These are phyloP conservation scores for Gryganskiella cystojenkinii DNA, from an alignment of 192 early-diverging fungal species.

Conservation along the genomic window DNA sequence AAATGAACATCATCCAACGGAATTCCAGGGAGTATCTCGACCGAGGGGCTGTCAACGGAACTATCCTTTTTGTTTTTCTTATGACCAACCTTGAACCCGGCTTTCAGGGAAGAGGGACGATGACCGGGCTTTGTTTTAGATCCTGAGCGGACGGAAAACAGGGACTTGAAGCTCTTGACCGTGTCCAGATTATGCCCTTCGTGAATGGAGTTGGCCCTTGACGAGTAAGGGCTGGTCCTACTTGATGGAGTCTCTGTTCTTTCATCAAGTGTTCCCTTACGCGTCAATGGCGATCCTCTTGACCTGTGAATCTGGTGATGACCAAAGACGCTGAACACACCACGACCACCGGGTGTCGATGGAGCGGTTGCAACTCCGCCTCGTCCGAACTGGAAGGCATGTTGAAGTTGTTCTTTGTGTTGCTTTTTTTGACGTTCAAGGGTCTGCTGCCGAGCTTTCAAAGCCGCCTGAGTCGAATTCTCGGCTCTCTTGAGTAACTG, in stretches of 20 bases:
- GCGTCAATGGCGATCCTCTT: not conserved
- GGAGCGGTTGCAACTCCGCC: slow-evolving; percentile 29
- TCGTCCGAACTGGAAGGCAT: slow-evolving; percentile 19
- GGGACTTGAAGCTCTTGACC: slow-evolving; percentile 40
- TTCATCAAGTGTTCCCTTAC: not conserved
- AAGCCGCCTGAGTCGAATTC: slow-evolving; percentile 32
- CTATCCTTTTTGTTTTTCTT: slow-evolving; percentile 7
- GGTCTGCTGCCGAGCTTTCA: slow-evolving; percentile 23
- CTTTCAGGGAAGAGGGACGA: slow-evolving; percentile 26
- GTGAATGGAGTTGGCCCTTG: slow-evolving; percentile 33
- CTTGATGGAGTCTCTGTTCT: not conserved
- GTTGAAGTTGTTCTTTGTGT: slow-evolving; percentile 16
- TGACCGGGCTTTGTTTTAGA: slow-evolving; percentile 17
- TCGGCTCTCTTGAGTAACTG: slow-evolving; percentile 44
- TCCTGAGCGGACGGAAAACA: slow-evolving; percentile 23
- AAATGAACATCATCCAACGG: slow-evolving; percentile 7
- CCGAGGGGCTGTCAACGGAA: not conserved
- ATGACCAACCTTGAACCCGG: slow-evolving; percentile 26
- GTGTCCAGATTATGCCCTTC: slow-evolving; percentile 37
- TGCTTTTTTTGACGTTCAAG: slow-evolving; percentile 20
- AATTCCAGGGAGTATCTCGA: not conserved
- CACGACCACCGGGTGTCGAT: slow-evolving; percentile 17
- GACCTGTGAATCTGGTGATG: slow-evolving; percentile 19
- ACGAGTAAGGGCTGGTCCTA: slow-evolving; percentile 17
- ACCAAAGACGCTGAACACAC: slow-evolving; percentile 21